phyloP scores from a whole-genome alignment of 768 basidiomycete species.

The Neoboletus magnificus region DNA sequence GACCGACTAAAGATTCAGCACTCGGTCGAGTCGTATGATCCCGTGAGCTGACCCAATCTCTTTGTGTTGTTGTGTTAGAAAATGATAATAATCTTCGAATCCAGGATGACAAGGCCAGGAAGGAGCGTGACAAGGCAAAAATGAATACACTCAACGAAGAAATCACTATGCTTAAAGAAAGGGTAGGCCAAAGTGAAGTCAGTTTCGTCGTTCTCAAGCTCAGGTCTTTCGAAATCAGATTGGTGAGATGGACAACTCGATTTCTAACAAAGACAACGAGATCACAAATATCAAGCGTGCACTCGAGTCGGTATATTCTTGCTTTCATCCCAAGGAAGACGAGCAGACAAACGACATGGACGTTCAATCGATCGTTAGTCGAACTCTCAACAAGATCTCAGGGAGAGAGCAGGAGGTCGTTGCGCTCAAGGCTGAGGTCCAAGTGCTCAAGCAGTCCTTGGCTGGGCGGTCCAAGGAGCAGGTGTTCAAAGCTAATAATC shows the following conservation, averaged over 20 bases:
- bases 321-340: constrained; percentile 59
- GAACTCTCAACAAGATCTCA: constrained; percentile 63
- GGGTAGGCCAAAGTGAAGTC: constrained; percentile 42
- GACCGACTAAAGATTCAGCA: constrained; percentile 58
- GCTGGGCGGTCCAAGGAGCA: constrained; percentile 56
- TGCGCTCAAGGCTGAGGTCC: constrained; percentile 47
- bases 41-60: constrained; percentile 40
- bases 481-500: constrained; percentile 64
- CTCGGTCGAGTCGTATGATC: constrained; percentile 54
- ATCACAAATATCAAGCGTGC: constrained; percentile 75
- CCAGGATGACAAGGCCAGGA: constrained; percentile 70
- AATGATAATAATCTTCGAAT: background rate
- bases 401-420: constrained; percentile 67
- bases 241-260: constrained; percentile 45
- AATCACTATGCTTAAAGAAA: constrained; percentile 63
- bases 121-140: constrained; percentile 71
- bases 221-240: constrained; percentile 37
- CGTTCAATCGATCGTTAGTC: constrained; percentile 64
- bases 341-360: constrained; percentile 52
- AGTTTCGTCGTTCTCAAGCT: background rate
- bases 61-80: background rate
- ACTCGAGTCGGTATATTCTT: constrained; percentile 82
- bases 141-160: constrained; percentile 74
- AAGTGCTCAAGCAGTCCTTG: constrained; percentile 49
- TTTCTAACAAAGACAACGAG: constrained; percentile 66